These are phyloP conservation scores for Anisodus tanguticus DNA, from an alignment of 257 asterid species.

Conservation along the genomic window DNA sequence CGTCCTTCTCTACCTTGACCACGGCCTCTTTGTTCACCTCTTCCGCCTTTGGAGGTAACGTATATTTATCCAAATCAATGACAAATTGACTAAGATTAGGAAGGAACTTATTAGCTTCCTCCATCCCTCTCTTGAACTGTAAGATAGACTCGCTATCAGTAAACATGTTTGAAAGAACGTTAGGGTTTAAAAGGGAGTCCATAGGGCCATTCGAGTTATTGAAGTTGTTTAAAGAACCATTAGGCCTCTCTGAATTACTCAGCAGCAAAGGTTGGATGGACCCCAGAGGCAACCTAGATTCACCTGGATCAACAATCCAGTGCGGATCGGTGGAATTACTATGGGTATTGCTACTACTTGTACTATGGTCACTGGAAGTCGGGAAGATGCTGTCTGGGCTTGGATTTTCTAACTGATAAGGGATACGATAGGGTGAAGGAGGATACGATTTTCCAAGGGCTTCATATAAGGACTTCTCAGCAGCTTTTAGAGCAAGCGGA, in stretches of 20 bases:
- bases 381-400: conserved; percentile 72
- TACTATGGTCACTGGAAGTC: conserved; percentile 55
- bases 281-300: conserved; percentile 40
- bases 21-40: conserved; percentile 41
- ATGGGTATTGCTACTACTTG: conserved; percentile 53
- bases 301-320: conserved; percentile 63
- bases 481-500: conserved; percentile 80
- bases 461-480: conserved; percentile 87
- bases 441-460: conserved; percentile 75
- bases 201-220: conserved; percentile 40
- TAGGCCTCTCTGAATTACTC: conserved; percentile 42
- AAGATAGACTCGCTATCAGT: conserved; percentile 66
- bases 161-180: conserved; percentile 53
- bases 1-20: conserved; percentile 64
- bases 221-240: conserved; percentile 38
- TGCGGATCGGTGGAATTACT: conserved; percentile 52
- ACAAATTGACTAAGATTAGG: conserved; percentile 63
- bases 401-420: conserved; percentile 52
- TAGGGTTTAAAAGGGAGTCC: conserved; percentile 41
- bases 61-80: conserved; percentile 76
- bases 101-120: conserved; percentile 87
- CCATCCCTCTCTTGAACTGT: conserved; percentile 91
- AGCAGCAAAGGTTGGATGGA: conserved; percentile 43
- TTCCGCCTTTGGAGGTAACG: conserved; percentile 67
- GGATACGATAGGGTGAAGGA: conserved; percentile 48